Percentiles rank a stretch among this genome's conserved stretches.
Conservation (phyloP, 1,284 basidiomycete species). For the Ceratobasidium sp. region DNA sequence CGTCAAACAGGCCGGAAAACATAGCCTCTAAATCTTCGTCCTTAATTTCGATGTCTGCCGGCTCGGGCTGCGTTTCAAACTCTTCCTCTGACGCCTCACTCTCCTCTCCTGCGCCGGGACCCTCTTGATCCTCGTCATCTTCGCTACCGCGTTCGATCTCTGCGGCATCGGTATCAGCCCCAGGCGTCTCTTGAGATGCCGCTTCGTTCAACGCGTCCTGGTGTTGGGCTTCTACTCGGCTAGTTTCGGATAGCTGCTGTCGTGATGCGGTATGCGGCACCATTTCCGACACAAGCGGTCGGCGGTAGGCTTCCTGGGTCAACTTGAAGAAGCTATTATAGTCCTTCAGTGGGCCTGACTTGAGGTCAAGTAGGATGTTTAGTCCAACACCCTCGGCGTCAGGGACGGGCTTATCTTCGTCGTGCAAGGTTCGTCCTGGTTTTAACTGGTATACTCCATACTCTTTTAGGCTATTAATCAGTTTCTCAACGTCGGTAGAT, state of each 20-base stretch:
- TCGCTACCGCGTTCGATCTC: not conserved
- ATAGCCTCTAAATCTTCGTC: not conserved
- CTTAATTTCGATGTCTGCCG: not conserved
- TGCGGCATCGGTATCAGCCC: not conserved
- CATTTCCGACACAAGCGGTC: not conserved
- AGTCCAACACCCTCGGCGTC: not conserved
- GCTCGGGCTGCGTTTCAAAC: not conserved
- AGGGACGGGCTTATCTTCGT: not conserved
- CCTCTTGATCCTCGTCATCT: not conserved
- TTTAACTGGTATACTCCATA: not conserved
- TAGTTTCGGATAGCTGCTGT: not conserved
- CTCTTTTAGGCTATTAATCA: not conserved
- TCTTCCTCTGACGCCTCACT: not conserved
- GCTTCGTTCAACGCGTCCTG: not conserved
- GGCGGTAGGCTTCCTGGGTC: conserved; percentile 3
- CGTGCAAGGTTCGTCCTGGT: not conserved
- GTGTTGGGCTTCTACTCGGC: not conserved
- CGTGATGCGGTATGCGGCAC: not conserved
- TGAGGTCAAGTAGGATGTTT: not conserved
- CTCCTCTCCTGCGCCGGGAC: not conserved
- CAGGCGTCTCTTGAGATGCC: not conserved
- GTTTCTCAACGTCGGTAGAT: not conserved
- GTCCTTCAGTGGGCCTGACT: not conserved
- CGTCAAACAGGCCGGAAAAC: not conserved
- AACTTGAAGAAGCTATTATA: not conserved